Evolutionary conservation across 2,329 filamentous ascomycete species (phyloP).

Genomic region (Nannizzia gypsea): DNA sequence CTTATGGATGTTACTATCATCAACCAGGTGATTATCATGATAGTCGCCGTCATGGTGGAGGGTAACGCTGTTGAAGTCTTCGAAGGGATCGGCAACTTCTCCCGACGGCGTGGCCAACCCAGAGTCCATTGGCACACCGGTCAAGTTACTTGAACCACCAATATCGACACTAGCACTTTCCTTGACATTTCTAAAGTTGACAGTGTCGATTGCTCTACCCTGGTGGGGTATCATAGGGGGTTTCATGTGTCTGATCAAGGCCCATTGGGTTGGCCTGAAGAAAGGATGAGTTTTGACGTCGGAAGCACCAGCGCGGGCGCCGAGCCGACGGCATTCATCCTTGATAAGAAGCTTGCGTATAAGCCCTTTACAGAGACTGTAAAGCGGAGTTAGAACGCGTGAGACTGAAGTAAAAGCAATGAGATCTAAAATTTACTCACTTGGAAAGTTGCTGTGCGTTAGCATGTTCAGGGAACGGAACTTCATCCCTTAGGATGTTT

Average conservation of each 20-base stretch:
- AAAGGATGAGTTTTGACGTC: slow-evolving; percentile 95
- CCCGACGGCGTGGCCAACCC: slow-evolving; percentile 73
- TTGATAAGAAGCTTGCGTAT: slow-evolving; percentile 97
- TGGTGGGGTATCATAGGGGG: slow-evolving; percentile 91
- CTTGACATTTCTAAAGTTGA: slow-evolving; percentile 97
- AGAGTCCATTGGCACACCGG: slow-evolving; percentile 57
- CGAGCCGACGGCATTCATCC: slow-evolving; percentile 85
- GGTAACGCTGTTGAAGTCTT: slow-evolving; percentile 97
- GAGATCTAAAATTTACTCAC: slow-evolving; percentile 45
- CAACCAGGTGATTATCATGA: slow-evolving; percentile 18
- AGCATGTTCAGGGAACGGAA: slow-evolving; percentile 84
- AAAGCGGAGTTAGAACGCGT: slow-evolving; percentile 5
- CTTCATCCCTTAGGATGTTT: slow-evolving; percentile 90
- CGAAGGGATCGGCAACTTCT: slow-evolving; percentile 79
- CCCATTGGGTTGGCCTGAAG: slow-evolving; percentile 94
- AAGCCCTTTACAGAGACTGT: slow-evolving; percentile 84
- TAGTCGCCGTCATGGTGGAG: slow-evolving; percentile 92
- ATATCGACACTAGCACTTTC: slow-evolving; percentile 87
- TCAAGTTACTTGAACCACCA: slow-evolving; percentile 20
- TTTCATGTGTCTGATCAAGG: slow-evolving; percentile 92
- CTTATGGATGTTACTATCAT: slow-evolving; percentile 15
- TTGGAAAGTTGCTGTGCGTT: slow-evolving; percentile 78
- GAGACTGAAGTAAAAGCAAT: neutral
- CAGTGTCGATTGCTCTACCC: slow-evolving; percentile 78
- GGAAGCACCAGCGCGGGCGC: slow-evolving; percentile 85